Conservation (phyloP, 768 basidiomycete species). For the Rubroboletus pulcherrimus region DNA sequence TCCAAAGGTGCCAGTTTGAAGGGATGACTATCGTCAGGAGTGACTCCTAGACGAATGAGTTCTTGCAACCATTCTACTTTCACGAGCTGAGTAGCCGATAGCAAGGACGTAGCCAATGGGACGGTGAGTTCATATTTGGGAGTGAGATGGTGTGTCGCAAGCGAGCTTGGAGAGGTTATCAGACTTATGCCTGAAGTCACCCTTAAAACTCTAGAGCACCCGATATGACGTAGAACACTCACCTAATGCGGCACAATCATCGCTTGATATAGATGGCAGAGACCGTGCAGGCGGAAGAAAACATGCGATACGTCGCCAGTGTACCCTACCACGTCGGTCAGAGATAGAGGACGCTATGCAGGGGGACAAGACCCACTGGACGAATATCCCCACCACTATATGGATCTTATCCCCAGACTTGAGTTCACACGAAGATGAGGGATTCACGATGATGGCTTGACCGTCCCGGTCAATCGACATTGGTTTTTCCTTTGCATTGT, state of each 20-base stretch:
- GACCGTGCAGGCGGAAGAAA: slow-evolving; percentile 39
- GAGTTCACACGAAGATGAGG: slow-evolving; percentile 39
- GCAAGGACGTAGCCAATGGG: slow-evolving; percentile 52
- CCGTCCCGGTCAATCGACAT: slow-evolving; percentile 40
- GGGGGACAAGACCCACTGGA: slow-evolving; percentile 41
- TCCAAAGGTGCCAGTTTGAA: slow-evolving; percentile 43
- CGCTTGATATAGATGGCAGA: slow-evolving; percentile 35
- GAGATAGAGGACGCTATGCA: background rate
- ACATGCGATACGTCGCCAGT: slow-evolving; percentile 51
- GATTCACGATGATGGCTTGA: slow-evolving; percentile 33
- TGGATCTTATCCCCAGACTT: slow-evolving; percentile 52
- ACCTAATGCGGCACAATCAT: slow-evolving; percentile 55
- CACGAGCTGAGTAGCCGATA: slow-evolving; percentile 56
- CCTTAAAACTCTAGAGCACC: background rate
- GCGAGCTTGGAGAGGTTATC: slow-evolving; percentile 39
- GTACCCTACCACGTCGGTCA: slow-evolving; percentile 35
- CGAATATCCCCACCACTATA: slow-evolving; percentile 39
- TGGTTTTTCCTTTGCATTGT: slow-evolving; percentile 46
- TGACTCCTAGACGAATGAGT: slow-evolving; percentile 48
- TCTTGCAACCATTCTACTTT: slow-evolving; percentile 67
- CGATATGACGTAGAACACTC: slow-evolving; percentile 18
- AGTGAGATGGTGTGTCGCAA: slow-evolving; percentile 64
- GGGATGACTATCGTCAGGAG: slow-evolving; percentile 32
- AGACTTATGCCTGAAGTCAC: slow-evolving; percentile 47
- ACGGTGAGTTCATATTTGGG: slow-evolving; percentile 48